Conservation (phyloP, 768 basidiomycete species). For the Gyrodon lividus region DNA sequence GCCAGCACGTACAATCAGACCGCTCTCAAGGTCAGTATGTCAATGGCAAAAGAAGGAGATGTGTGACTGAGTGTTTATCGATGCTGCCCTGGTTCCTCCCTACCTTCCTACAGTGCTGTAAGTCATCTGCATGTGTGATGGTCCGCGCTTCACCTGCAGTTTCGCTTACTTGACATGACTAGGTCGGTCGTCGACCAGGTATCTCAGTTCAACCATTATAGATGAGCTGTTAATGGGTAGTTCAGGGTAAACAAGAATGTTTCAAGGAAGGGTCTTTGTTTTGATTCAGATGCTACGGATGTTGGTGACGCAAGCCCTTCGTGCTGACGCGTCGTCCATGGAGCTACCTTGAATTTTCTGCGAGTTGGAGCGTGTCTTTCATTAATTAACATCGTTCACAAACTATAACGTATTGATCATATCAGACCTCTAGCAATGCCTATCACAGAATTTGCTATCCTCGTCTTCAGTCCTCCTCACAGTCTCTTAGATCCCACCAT, state of each 20-base stretch:
- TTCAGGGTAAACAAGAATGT: background rate
- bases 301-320: background rate
- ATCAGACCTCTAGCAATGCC: conserved; percentile 34
- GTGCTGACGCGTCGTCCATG: conserved; percentile 7
- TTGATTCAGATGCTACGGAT: no score
- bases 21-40: conserved; percentile 40
- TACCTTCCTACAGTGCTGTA: conserved; percentile 51
- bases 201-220: conserved; percentile 48
- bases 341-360: background rate
- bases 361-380: background rate
- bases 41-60: background rate
- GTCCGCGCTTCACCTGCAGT: background rate
- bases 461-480: conserved; percentile 34
- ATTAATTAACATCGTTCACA: background rate
- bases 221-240: background rate
- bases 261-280: no score
- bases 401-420: background rate
- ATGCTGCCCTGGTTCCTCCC: conserved; percentile 54
- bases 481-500: conserved; percentile 30
- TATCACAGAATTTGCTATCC: conserved; percentile 43
- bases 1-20: conserved; percentile 57
- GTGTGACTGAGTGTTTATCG: conserved; percentile 25
- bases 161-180: background rate
- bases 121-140: conserved; percentile 26
- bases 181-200: conserved; percentile 51